Evolutionary conservation across 129 eudicot genomes (phyloP).

Genomic region (Rutidosis leptorrhynchoides): DNA sequence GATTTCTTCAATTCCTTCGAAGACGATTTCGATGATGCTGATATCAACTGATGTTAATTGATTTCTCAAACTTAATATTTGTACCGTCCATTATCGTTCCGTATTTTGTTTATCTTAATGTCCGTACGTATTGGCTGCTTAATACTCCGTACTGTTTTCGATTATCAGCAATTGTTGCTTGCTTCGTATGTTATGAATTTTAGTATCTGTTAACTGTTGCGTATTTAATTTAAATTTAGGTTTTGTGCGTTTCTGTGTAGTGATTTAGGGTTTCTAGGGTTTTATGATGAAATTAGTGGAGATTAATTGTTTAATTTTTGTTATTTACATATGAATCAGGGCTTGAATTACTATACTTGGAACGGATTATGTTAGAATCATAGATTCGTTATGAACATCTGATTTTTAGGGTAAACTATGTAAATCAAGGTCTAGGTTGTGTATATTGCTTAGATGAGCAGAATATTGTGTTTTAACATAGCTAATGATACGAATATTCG

Average conservation of each 20-base stretch:
- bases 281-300: background rate
- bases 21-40: conserved; percentile 73
- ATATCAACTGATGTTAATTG: conserved; percentile 43
- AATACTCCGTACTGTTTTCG: background rate
- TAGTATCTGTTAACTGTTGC: background rate
- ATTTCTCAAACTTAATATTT: background rate
- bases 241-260: background rate
- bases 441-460: background rate
- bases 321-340: background rate
- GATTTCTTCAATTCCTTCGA: conserved; percentile 71
- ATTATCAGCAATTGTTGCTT: background rate
- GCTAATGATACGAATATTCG: background rate
- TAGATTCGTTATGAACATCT: background rate
- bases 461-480: background rate
- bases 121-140: background rate
- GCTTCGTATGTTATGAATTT: background rate
- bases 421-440: background rate
- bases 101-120: background rate
- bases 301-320: background rate
- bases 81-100: background rate
- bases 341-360: background rate
- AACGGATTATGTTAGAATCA: background rate
- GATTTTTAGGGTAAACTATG: background rate
- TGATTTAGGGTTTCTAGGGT: background rate
- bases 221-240: background rate